Evolutionary conservation across 192 early-diverging fungal species (phyloP).

Genomic region (Chytriomyces sp.): DNA sequence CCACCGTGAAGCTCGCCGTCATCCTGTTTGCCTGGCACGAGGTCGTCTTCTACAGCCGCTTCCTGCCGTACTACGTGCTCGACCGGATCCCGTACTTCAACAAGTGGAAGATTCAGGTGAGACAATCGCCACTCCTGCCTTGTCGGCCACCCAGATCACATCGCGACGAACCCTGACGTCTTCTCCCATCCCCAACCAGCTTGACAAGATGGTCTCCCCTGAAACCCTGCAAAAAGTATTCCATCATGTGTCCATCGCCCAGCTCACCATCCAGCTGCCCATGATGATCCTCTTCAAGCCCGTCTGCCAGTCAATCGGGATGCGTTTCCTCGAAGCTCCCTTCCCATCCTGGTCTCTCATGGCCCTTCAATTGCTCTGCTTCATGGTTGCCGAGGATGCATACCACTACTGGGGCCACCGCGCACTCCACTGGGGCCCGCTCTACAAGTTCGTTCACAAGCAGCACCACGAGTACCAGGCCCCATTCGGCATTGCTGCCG

Average conservation of each 20-base stretch:
- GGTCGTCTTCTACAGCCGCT: slow-evolving; percentile 89
- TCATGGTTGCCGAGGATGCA: slow-evolving; percentile 85
- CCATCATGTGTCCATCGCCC: slow-evolving; percentile 70
- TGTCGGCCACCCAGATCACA: background rate
- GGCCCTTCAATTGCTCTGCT: slow-evolving; percentile 54
- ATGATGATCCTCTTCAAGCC: slow-evolving; percentile 90
- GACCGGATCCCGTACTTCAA: slow-evolving; percentile 85
- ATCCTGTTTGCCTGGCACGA: slow-evolving; percentile 88
- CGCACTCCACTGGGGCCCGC: slow-evolving; percentile 78
- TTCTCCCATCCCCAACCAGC: background rate
- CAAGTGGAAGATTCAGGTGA: slow-evolving; percentile 89
- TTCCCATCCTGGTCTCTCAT: slow-evolving; percentile 61
- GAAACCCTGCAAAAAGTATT: slow-evolving; percentile 75
- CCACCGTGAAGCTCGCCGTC: slow-evolving; percentile 47
- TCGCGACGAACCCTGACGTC: background rate
- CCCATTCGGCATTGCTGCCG: slow-evolving; percentile 84
- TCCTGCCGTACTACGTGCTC: slow-evolving; percentile 80
- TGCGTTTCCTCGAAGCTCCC: slow-evolving; percentile 79
- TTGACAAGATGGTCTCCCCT: slow-evolving; percentile 33
- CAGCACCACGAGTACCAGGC: slow-evolving; percentile 90
- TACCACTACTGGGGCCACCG: slow-evolving; percentile 93
- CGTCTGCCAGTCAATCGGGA: slow-evolving; percentile 78
- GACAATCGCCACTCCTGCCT: slow-evolving; percentile 25
- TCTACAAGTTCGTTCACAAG: slow-evolving; percentile 94
- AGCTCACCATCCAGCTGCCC: slow-evolving; percentile 82